phyloP scores from a whole-genome alignment of 805 yeast species.

The Dipodascus geniculatus region DNA sequence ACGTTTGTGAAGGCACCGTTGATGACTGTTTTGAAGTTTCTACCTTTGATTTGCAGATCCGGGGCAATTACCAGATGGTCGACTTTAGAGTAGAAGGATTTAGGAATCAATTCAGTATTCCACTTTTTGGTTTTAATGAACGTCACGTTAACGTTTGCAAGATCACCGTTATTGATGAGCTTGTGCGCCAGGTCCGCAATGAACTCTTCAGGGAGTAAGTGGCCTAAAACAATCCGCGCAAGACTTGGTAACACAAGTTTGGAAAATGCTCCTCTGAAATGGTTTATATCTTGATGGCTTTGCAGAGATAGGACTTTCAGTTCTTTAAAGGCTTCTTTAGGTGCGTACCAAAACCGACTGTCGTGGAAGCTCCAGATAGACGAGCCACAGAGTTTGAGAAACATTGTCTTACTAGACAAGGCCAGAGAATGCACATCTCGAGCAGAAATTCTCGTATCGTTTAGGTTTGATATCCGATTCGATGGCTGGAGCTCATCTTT shows the following conservation, averaged over 20 bases:
- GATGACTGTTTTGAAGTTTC: not conserved
- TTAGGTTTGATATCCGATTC: not conserved
- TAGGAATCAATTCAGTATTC: not conserved
- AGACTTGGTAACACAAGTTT: not conserved
- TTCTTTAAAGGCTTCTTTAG: not conserved
- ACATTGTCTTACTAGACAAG: not conserved
- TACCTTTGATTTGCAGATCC: not conserved
- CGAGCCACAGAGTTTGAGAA: not conserved
- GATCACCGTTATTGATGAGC: not conserved
- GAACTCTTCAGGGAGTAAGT: not conserved
- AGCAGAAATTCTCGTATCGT: not conserved
- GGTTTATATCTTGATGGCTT: not conserved
- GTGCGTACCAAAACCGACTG: not conserved
- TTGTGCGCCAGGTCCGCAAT: not conserved
- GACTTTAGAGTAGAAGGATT: not conserved
- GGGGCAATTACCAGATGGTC: not conserved
- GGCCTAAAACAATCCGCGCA: not conserved
- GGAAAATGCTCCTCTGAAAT: not conserved
- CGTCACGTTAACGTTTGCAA: not conserved
- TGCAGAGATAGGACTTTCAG: not conserved
- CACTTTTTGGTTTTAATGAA: not conserved
- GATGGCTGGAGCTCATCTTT: not conserved
- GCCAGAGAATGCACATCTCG: not conserved
- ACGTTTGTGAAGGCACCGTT: not conserved
- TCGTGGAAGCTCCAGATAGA: not conserved